Conservation (phyloP, 1,139 yeast genomes). For the Hyphopichia buzzinii region DNA sequence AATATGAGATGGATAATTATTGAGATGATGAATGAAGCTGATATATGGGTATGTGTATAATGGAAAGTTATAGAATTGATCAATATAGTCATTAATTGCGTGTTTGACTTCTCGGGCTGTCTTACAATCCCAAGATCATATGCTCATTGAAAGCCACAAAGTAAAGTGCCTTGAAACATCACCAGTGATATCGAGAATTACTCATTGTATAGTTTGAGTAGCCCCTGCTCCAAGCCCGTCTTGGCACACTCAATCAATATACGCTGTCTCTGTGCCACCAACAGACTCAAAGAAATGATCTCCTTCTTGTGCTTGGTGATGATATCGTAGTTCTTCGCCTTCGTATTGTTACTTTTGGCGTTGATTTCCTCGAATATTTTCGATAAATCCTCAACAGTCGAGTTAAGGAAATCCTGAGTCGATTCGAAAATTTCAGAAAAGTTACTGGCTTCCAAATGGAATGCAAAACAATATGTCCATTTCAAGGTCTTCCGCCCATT, state of each 20-base stretch:
- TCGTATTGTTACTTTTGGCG: constrained; percentile 35
- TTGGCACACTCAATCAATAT: constrained; percentile 53
- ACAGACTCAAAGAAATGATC: constrained; percentile 49
- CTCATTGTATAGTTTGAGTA: too few species aligned
- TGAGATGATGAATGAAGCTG: too few species aligned
- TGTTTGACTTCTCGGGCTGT: too few species aligned
- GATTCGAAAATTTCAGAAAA: constrained; percentile 66
- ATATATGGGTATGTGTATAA: too few species aligned
- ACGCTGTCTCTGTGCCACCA: constrained; percentile 44
- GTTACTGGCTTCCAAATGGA: constrained; percentile 52
- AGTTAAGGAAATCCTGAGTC: constrained; percentile 67
- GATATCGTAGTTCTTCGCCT: constrained; percentile 21
- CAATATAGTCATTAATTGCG: too few species aligned
- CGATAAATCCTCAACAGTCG: constrained; percentile 78
- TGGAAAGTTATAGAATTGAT: too few species aligned
- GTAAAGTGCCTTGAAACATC: too few species aligned
- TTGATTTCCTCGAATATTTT: constrained; percentile 62
- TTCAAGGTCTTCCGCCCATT: constrained; percentile 75
- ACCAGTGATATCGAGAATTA: too few species aligned
- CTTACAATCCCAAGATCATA: too few species aligned
- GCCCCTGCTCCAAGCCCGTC: constrained; percentile 32
- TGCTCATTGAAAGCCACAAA: too few species aligned
- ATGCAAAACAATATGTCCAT: constrained; percentile 90
- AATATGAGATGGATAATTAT: too few species aligned
- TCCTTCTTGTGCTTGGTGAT: constrained; percentile 49